These are phyloP conservation scores for Lentinula novae-zelandiae DNA, from an alignment of 1,284 basidiomycete genomes.

Conservation along the genomic window DNA sequence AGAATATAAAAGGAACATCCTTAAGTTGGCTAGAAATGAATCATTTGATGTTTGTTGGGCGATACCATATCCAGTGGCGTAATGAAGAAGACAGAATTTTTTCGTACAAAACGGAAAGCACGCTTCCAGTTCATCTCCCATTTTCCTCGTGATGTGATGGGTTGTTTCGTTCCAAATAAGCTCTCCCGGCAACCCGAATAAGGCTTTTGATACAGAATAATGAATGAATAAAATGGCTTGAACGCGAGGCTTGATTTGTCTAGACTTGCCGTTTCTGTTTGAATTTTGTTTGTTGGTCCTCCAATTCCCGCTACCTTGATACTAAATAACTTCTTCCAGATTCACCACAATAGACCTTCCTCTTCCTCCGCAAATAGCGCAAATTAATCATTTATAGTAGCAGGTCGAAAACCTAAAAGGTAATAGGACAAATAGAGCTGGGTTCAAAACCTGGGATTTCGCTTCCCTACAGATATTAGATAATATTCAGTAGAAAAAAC, in stretches of 20 bases:
- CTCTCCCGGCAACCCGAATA: not conserved
- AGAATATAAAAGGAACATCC: slow-evolving; percentile 5
- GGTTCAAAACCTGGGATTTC: slow-evolving; percentile 1
- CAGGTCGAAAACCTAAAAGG: not conserved
- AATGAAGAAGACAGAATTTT: not conserved
- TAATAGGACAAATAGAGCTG: slow-evolving; percentile 1
- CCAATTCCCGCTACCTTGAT: not conserved
- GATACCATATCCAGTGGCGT: not conserved
- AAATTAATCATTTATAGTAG: slow-evolving; percentile 2
- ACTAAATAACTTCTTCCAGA: not conserved
- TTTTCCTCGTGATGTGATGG: slow-evolving; percentile 3
- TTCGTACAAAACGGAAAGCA: not conserved
- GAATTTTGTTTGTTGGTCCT: not conserved
- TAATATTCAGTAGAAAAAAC: not conserved
- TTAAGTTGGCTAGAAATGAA: not conserved
- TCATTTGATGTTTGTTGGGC: slow-evolving; percentile 5
- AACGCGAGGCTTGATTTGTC: not conserved
- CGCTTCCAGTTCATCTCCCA: not conserved
- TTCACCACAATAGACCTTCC: not conserved
- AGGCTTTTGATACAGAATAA: not conserved
- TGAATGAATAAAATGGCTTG: not conserved
- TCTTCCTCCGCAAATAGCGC: slow-evolving; percentile 1
- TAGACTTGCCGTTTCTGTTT: not conserved
- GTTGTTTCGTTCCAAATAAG: not conserved
- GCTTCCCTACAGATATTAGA: not conserved